Evolutionary conservation across 805 yeast species (phyloP), one percentile per base, ranked within the genome.

Genomic region (Suhomyces prunicola): DNA sequence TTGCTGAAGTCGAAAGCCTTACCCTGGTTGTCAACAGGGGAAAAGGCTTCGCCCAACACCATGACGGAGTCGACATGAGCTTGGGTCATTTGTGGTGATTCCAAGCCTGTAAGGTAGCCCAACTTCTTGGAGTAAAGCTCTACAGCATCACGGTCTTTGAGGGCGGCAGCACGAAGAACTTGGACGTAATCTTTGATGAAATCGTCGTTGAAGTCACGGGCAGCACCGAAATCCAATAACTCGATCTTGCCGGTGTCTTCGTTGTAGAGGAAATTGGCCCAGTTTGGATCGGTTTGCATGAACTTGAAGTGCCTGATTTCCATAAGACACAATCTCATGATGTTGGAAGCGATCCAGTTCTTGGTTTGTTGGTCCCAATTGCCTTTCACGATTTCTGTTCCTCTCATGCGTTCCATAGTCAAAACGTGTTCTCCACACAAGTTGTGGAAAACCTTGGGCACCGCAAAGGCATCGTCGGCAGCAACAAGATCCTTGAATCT

Each of bases 271-370:
- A 94, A 94, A 69, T 94, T 94, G 45, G 99, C 97, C 99, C 99
- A 94, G 69, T 94, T 94, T 49, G 99, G 99, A 72, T 94, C 99
- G 1, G 98, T 93, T 72, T 94, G 99, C 99, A 94, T 94, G 72
- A 87, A 93, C 63, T 81, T 82, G 74, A 87, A 92, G 60, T 82
- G 74, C 12, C 91, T 89, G 67, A 94, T 88, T 71, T 94, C 99
- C 60, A 81, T 77, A 47, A 94, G 73, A 64, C 97, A 91, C 42
- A 94, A 76, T 58, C 90, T 81, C 97, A 94, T 88, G 50, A 94
- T 85, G 58, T 87, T 81, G 3, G 89, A 82, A 15, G 96, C 96
- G 50, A 94, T 86, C 83, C 88, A 88, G 70, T 94, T 77, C 56
- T 81, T 84, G 6, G 87, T 83, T 7, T 82, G 83, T 71, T 91